Conservation (phyloP, 345 rosid species). For the Camelina neglecta region DNA sequence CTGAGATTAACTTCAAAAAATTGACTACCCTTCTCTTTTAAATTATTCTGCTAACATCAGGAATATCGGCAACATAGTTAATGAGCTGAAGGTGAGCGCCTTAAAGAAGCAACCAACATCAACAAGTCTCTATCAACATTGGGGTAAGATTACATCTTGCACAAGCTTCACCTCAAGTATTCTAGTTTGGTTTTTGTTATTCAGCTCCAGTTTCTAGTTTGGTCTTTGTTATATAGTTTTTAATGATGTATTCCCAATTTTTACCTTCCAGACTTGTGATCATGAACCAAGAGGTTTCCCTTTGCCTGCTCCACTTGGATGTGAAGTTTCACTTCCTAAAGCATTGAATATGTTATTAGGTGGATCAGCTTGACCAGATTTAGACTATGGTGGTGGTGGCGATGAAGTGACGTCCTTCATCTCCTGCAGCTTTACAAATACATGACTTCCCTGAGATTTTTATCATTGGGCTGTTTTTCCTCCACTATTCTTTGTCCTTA, state of each 20-base stretch:
- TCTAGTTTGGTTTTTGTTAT: not conserved
- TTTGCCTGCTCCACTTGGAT: slow-evolving; percentile 51
- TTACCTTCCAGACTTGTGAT: slow-evolving; percentile 79
- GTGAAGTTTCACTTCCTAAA: slow-evolving; percentile 38
- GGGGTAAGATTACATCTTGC: slow-evolving; percentile 61
- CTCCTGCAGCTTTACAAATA: slow-evolving; percentile 41
- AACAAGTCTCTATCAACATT: slow-evolving; percentile 97
- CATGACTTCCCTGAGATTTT: slow-evolving; percentile 38
- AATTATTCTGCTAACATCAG: slow-evolving; percentile 34
- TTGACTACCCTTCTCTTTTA: not conserved
- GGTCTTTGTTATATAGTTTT: slow-evolving; percentile 12
- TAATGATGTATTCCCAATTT: slow-evolving; percentile 15
- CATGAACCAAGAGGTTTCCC: slow-evolving; percentile 71
- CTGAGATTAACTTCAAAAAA: not conserved
- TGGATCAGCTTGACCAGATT: no score
- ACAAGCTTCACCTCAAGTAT: not conserved
- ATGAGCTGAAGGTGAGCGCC: slow-evolving; percentile 99
- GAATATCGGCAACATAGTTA: slow-evolving; percentile 88
- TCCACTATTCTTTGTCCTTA: slow-evolving; percentile 15
- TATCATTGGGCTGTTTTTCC: slow-evolving; percentile 36
- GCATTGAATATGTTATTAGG: slow-evolving; percentile 29
- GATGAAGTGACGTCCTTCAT: slow-evolving; percentile 16
- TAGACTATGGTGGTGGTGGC: slow-evolving; percentile 12
- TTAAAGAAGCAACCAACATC: slow-evolving; percentile 97
- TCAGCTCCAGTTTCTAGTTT: no score